A percentile compares a stretch with the other conserved stretches of the same genome.
phyloP scores from a whole-genome alignment of 169 alveolate species.

The Cyclospora cayetanensis region DNA sequence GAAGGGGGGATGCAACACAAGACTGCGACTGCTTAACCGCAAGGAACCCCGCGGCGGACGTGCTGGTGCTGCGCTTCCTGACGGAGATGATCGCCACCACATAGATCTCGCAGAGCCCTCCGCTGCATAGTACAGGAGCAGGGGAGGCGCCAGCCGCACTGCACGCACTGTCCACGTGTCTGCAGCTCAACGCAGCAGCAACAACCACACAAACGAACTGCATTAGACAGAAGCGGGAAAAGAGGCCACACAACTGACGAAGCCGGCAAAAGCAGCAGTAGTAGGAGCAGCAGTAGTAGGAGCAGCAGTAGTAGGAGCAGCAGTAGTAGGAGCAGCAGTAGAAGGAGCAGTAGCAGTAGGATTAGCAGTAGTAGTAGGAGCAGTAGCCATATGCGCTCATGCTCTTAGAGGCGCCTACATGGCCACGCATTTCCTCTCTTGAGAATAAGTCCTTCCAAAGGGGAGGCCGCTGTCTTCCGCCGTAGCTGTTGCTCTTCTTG shows the following conservation, averaged over 20 bases:
- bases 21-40: neutral
- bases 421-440: neutral
- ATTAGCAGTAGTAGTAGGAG: neutral
- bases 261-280: neutral
- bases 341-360: neutral
- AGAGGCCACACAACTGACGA: neutral
- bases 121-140: neutral
- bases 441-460: neutral
- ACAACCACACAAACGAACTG: neutral
- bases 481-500: neutral
- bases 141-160: neutral
- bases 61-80: no score
- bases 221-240: neutral
- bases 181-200: conserved; percentile 37
- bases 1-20: neutral
- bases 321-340: neutral
- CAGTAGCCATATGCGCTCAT: neutral
- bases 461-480: neutral
- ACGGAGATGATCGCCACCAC: no score
- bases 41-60: neutral
- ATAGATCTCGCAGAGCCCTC: neutral
- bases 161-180: neutral
- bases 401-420: neutral
- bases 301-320: neutral
- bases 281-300: neutral